These are phyloP conservation scores for Yamadazyma kitorensis DNA, from an alignment of 805 yeast genomes.

Conservation along the genomic window DNA sequence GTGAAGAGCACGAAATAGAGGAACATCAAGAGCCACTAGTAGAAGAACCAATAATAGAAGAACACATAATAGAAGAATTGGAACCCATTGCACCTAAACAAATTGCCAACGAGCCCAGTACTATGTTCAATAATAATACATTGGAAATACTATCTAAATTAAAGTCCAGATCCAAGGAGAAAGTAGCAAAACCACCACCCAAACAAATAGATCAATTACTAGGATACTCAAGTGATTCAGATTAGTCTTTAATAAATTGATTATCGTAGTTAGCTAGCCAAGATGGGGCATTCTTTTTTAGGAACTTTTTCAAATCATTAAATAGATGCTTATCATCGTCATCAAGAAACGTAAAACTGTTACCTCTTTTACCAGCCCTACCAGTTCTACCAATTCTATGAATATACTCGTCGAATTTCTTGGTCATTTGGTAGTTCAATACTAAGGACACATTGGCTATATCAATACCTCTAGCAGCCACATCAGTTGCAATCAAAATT, in stretches of 20 bases:
- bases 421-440: slow-evolving; percentile 81
- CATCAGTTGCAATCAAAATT: slow-evolving; percentile 85
- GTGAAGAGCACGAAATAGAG: slow-evolving; percentile 6
- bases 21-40: slow-evolving; percentile 21
- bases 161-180: slow-evolving; percentile 2
- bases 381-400: slow-evolving; percentile 98
- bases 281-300: slow-evolving; percentile 28
- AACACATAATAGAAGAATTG: slow-evolving; percentile 3
- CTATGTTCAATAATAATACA: slow-evolving; percentile 14
- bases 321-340: slow-evolving; percentile 53
- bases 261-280: slow-evolving; percentile 4
- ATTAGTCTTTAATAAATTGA: slow-evolving; percentile 12
- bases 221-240: slow-evolving; percentile 34
- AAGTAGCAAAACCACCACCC: not conserved
- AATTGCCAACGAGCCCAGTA: slow-evolving; percentile 5
- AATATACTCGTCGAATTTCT: slow-evolving; percentile 74
- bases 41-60: slow-evolving; percentile 10
- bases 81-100: slow-evolving; percentile 2
- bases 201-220: slow-evolving; percentile 9
- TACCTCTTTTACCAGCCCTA: slow-evolving; percentile 83
- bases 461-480: slow-evolving; percentile 95
- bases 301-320: slow-evolving; percentile 47
- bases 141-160: slow-evolving; percentile 14
- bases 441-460: slow-evolving; percentile 84
- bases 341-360: slow-evolving; percentile 69